These are phyloP conservation scores for Fraxinus latifolia DNA, from an alignment of 305 asterid species.

Conservation along the genomic window DNA sequence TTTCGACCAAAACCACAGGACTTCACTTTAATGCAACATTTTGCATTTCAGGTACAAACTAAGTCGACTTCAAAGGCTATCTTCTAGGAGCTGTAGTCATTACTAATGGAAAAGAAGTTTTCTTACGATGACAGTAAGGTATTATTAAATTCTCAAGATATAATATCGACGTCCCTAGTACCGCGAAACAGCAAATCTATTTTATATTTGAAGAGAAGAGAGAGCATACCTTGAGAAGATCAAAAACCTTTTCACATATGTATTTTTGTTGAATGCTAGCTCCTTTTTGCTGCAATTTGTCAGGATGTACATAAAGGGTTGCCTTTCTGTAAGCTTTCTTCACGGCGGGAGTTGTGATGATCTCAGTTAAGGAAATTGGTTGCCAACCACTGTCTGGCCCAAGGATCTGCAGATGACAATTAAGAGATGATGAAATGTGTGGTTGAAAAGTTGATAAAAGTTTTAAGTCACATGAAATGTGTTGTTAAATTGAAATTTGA, in stretches of 20 bases:
- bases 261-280: constrained; percentile 88
- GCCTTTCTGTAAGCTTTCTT: constrained; percentile 94
- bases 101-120: not conserved
- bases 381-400: constrained; percentile 86
- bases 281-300: constrained; percentile 89
- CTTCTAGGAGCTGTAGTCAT: not conserved
- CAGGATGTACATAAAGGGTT: constrained; percentile 92
- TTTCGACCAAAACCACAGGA: not conserved
- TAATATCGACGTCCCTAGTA: constrained; percentile 1
- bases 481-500: too few relatives aligned
- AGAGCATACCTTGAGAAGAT: constrained; percentile 75
- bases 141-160: not conserved
- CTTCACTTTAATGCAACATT: not conserved
- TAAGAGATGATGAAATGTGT: not conserved
- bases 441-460: not conserved
- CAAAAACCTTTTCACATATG: constrained; percentile 85
- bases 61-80: not conserved
- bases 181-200: not conserved
- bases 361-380: constrained; percentile 73
- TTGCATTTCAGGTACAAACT: not conserved
- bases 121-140: not conserved
- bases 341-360: constrained; percentile 68
- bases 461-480: not conserved
- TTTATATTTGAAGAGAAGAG: not conserved
- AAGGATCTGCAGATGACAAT: constrained; percentile 55